These are phyloP conservation scores for Acacia confusa DNA, from an alignment of 306 rosid species.

Conservation along the genomic window DNA sequence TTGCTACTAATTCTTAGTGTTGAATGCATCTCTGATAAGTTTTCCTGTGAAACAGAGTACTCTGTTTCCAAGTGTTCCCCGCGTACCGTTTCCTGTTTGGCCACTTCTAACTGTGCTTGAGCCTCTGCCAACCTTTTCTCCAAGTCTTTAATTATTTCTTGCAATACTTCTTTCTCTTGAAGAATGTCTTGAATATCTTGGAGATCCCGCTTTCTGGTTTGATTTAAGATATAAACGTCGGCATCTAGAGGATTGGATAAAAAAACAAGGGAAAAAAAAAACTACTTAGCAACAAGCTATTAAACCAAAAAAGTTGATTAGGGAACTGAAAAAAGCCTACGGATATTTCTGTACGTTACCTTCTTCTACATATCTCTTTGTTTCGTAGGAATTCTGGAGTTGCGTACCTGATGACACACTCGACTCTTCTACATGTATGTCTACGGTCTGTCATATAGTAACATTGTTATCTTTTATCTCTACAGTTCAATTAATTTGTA, in stretches of 20 bases:
- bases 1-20: conserved; percentile 55
- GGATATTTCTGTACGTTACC: conserved; percentile 49
- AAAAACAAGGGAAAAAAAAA: not conserved
- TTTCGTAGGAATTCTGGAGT: conserved; percentile 59
- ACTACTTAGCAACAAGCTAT: conserved; percentile 20
- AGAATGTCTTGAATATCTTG: conserved; percentile 72
- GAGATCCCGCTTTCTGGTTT: conserved; percentile 62
- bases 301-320: conserved; percentile 10
- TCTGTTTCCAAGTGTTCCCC: conserved; percentile 71
- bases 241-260: conserved; percentile 11
- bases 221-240: conserved; percentile 75
- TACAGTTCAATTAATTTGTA: not conserved
- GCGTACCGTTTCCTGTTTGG: conserved; percentile 61
- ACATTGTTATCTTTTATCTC: not conserved
- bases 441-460: conserved; percentile 44
- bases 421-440: conserved; percentile 36
- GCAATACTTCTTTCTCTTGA: conserved; percentile 69
- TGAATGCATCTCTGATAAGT: conserved; percentile 44
- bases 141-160: conserved; percentile 57
- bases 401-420: conserved; percentile 45
- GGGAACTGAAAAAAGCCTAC: not conserved
- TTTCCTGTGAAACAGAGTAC: conserved; percentile 62
- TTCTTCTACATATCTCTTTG: conserved; percentile 72
- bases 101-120: conserved; percentile 58
- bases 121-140: conserved; percentile 75